Percentiles rank a stretch among this genome's conserved stretches.
These are phyloP conservation scores for Phytophthora hybrid DNA, from an alignment of 352 stramenopile species.

Conservation along the genomic window DNA sequence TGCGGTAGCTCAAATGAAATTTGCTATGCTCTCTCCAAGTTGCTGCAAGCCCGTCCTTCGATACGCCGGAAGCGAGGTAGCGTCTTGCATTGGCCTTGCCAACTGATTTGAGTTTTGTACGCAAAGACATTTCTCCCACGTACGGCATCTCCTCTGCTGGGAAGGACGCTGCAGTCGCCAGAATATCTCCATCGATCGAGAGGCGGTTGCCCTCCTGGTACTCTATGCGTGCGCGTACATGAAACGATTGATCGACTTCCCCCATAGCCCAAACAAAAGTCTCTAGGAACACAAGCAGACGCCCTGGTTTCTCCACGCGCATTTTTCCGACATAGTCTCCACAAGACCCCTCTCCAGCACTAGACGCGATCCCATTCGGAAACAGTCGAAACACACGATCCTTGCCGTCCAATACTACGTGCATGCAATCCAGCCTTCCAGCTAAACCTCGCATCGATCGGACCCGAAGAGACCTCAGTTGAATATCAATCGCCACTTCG, in stretches of 20 bases:
- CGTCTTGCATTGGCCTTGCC: constrained; percentile 34
- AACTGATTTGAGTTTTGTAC: constrained; percentile 53
- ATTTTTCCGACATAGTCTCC: constrained; percentile 76
- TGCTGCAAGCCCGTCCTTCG: constrained; percentile 1
- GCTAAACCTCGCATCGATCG: constrained; percentile 43
- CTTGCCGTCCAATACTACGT: constrained; percentile 65
- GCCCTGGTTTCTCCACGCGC: constrained; percentile 49
- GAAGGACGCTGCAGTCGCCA: constrained; percentile 45
- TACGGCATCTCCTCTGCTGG: constrained; percentile 49
- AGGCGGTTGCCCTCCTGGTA: constrained; percentile 51
- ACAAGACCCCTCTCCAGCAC: constrained; percentile 49
- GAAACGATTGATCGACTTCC: constrained; percentile 40
- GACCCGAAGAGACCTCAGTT: constrained; percentile 47
- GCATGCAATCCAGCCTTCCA: constrained; percentile 45
- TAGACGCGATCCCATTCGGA: constrained; percentile 58
- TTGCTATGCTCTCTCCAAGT: constrained; percentile 45
- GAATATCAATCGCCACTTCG: constrained; percentile 51
- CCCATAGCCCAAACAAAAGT: constrained; percentile 55
- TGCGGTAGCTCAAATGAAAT: constrained; percentile 50
- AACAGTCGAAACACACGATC: constrained; percentile 69
- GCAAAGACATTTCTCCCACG: constrained; percentile 59
- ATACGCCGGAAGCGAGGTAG: constrained; percentile 11
- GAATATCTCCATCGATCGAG: constrained; percentile 56
- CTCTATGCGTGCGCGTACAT: constrained; percentile 57
- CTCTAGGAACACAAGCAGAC: constrained; percentile 60